A percentile compares a stretch with the other conserved stretches of the same genome.
Conservation (phyloP, 2,329 filamentous ascomycete species). For the Aureobasidium sp. region DNA sequence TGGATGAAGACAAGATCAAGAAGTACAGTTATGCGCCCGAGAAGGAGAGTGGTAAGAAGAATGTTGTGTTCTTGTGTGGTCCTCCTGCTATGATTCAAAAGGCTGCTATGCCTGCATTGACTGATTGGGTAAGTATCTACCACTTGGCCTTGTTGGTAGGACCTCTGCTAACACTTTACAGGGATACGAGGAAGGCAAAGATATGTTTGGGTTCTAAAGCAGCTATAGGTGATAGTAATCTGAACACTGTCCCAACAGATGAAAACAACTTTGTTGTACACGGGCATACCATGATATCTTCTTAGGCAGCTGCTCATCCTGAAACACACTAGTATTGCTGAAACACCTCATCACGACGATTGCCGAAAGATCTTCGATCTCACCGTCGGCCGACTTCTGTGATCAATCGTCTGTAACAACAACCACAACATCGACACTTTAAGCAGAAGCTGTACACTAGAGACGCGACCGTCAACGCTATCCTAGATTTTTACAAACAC, state of each 20-base stretch:
- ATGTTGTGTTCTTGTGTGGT: constrained; percentile 42
- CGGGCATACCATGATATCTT: background rate
- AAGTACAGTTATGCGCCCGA: constrained; percentile 35
- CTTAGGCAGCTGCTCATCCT: background rate
- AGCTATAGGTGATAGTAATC: background rate
- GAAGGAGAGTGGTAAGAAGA: constrained; percentile 23
- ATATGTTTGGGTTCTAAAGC: constrained; percentile 37
- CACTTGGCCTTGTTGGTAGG: too few relatives aligned
- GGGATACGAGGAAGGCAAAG: constrained; percentile 37
- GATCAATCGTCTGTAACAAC: background rate
- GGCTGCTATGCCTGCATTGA: constrained; percentile 42
- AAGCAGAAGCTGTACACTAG: background rate
- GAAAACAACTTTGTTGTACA: too few relatives aligned
- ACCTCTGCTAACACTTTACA: background rate
- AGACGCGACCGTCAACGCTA: background rate
- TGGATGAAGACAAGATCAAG: constrained; percentile 35
- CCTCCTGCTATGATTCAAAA: constrained; percentile 45
- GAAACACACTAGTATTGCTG: background rate
- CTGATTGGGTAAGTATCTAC: constrained; percentile 19
- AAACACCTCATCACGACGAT: background rate
- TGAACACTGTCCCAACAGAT: too few relatives aligned
- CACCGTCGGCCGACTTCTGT: background rate
- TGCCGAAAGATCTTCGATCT: background rate
- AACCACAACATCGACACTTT: background rate
- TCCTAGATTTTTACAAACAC: background rate